Conservation (phyloP, 306 rosid species). For the Castanospermum australe region DNA sequence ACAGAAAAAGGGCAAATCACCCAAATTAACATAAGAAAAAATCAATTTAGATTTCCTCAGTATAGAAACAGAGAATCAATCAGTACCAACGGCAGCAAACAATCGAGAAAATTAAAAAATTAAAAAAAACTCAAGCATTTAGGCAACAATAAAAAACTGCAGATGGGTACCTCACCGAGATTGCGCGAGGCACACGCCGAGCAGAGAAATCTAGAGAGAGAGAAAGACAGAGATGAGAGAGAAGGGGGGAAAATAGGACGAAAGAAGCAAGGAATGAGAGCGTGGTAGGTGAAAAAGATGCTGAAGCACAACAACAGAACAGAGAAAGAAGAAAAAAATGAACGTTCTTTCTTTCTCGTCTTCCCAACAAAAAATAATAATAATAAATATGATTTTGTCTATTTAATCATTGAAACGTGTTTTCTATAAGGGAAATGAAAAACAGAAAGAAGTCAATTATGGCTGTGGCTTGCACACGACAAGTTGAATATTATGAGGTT, state of each 20-base stretch:
- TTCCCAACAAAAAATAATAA: background rate
- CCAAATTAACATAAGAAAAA: background rate
- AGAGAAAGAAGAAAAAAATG: background rate
- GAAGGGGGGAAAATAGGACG: background rate
- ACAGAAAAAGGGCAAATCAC: background rate
- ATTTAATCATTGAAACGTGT: background rate
- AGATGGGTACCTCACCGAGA: conserved; percentile 37
- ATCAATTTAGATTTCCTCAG: conserved; percentile 4
- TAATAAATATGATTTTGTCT: background rate
- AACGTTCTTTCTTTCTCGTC: background rate
- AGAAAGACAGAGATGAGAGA: background rate
- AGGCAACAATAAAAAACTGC: background rate
- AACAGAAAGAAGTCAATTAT: conserved; percentile 29
- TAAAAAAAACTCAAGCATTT: background rate
- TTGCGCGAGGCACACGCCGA: conserved; percentile 36
- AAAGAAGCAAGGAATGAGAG: conserved; percentile 29
- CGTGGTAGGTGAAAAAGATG: conserved; percentile 29
- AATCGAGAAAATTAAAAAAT: background rate
- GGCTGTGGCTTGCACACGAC: conserved; percentile 69
- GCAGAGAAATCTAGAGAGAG: conserved; percentile 4
- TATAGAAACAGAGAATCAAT: conserved; percentile 11
- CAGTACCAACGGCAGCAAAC: background rate
- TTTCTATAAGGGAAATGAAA: background rate
- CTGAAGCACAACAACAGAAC: background rate
- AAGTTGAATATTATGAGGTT: background rate